A percentile compares a stretch with the other conserved stretches of the same genome.
Conservation (phyloP, 495 filamentous ascomycete genomes). For the Penicillium dipodomyicola region DNA sequence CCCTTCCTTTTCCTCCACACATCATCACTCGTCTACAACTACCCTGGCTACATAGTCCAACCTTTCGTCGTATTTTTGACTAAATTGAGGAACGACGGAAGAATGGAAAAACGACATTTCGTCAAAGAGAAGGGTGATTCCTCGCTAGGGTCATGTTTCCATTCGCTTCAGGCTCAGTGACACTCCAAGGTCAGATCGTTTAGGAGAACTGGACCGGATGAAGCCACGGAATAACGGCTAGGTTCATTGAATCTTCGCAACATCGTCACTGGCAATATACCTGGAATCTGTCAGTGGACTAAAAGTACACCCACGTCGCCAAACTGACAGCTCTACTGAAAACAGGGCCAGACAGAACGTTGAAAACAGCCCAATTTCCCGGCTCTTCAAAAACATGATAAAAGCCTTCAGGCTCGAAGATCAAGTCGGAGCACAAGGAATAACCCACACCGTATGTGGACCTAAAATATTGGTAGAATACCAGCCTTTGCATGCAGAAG, state of each 20-base stretch:
- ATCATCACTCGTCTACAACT: background rate
- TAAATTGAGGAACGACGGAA: background rate
- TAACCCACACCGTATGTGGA: no score
- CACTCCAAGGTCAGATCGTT: background rate
- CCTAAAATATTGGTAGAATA: no score
- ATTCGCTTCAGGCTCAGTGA: background rate
- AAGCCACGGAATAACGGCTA: background rate
- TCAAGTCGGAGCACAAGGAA: no score
- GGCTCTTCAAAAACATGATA: no score
- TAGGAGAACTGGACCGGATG: background rate
- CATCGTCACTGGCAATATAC: background rate
- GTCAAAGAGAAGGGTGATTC: background rate
- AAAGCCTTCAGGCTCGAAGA: no score
- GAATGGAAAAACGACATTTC: background rate
- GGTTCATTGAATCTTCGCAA: background rate
- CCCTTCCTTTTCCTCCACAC: background rate
- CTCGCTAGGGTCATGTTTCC: background rate
- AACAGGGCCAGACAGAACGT: no score
- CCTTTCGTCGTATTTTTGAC: background rate
- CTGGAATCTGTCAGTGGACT: background rate
- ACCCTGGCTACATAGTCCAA: background rate
- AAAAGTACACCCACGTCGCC: no score
- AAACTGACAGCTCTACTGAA: no score
- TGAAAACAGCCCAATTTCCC: no score
- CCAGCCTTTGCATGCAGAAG: no score